phyloP scores from a whole-genome alignment of 1,284 basidiomycete genomes.

The Pyrrhoderma noxium region DNA sequence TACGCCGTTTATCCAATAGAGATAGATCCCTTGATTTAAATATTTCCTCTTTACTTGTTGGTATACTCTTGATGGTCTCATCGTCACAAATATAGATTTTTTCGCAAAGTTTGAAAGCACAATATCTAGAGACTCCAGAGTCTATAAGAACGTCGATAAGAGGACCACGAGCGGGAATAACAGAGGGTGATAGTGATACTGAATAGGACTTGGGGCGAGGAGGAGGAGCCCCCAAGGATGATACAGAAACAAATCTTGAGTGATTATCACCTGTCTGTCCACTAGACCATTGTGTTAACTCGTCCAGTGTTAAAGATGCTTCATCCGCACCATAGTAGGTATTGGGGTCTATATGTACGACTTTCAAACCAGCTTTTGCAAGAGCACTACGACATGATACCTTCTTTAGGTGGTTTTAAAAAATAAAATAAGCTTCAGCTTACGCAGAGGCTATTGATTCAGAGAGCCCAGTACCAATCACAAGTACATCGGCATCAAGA shows the following conservation, averaged over 20 bases:
- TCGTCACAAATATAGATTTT: slow-evolving; percentile 53
- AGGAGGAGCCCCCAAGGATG: slow-evolving; percentile 23
- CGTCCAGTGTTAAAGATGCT: slow-evolving; percentile 77
- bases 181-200: slow-evolving; percentile 74
- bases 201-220: slow-evolving; percentile 69
- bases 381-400: slow-evolving; percentile 54
- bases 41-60: slow-evolving; percentile 88
- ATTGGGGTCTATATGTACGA: slow-evolving; percentile 84
- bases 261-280: slow-evolving; percentile 21
- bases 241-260: slow-evolving; percentile 32
- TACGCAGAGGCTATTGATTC: slow-evolving; percentile 88
- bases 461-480: slow-evolving; percentile 83
- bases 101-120: slow-evolving; percentile 85
- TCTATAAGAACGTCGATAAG: slow-evolving; percentile 75
- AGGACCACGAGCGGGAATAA: slow-evolving; percentile 76
- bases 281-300: slow-evolving; percentile 62
- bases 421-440: slow-evolving; percentile 28
- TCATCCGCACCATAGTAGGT: slow-evolving; percentile 81
- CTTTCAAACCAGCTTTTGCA: slow-evolving; percentile 78
- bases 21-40: slow-evolving; percentile 80
- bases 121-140: slow-evolving; percentile 87
- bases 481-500: slow-evolving; percentile 36
- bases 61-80: slow-evolving; percentile 57
- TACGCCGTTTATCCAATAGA: slow-evolving; percentile 79
- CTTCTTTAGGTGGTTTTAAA: not conserved